Base-by-base conservation (phyloP, 1,139 yeast genomes). In the Pichia sp. region DNA sequence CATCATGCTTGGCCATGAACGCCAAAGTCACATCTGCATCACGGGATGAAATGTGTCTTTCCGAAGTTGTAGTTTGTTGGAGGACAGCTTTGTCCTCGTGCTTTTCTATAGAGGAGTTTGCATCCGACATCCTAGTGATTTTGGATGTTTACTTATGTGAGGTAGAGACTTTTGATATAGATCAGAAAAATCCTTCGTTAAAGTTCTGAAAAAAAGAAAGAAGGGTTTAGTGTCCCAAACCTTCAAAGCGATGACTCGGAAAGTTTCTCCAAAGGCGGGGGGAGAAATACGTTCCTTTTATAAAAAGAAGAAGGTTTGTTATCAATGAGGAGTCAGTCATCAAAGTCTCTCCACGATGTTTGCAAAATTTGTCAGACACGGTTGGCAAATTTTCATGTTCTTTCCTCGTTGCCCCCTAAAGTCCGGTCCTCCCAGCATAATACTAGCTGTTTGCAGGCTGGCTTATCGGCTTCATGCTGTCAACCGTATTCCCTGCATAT, bases 1-100 rank as follows among this genome's bases (percentile, higher is more conserved):
- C 53, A 40, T 66, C 72, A 57, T 65, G 56, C 41, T 57, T 56
- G 40, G 61, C 60, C 59, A 72, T 60, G 50, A 71, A 70, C 3
- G 51, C 58, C 21, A 71, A 57, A 3, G 73, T 70, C 4, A 60
- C 58, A 61, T 72, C 75, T 5, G 74, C 75, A 55, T 70, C 64
- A 51, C 59, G 59, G 4, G 63, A 60, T 1, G 53, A 49, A 13
- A 59, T 53, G 19, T 46, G 52, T 41, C 31, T 48, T 16, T 44
- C 46, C 31, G 45, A 40, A 8, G 48, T 80, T 13, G 66, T 72
- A 1, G 45, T 39, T n/a, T 21, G 16, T 10, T 39, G 42, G 9
- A 21, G 10, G 23, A 19, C 23, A 18, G 42, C 25, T 18, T 19
- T 39, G 13, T 22, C 13, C 42, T 22, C 26, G 25, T 39, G 37